phyloP scores from a whole-genome alignment of 192 early-diverging fungal species.

The Ramicandelaber brevisporus region DNA sequence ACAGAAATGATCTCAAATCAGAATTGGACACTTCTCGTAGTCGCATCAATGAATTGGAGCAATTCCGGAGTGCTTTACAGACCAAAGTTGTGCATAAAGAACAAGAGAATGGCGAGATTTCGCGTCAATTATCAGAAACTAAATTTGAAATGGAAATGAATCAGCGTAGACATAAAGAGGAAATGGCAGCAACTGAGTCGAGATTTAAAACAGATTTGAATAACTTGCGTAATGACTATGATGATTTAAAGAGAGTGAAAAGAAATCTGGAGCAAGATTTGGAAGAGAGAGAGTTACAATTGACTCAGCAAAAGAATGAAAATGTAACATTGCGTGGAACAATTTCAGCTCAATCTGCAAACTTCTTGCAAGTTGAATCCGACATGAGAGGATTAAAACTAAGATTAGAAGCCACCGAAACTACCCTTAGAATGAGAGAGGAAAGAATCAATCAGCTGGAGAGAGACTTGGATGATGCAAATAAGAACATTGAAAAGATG shows the following conservation, averaged over 20 bases:
- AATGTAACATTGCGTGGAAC: slow-evolving; percentile 12
- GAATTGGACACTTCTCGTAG: no score
- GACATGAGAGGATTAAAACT: slow-evolving; percentile 7
- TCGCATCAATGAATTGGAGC: no score
- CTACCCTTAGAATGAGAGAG: slow-evolving; percentile 10
- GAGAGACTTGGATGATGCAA: slow-evolving; percentile 10
- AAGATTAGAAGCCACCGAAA: slow-evolving; percentile 8
- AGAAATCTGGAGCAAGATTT: slow-evolving; percentile 8
- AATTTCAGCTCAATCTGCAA: slow-evolving; percentile 20
- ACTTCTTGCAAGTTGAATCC: slow-evolving; percentile 14
- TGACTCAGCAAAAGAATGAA: slow-evolving; percentile 14
- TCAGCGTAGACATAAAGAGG: slow-evolving; percentile 13
- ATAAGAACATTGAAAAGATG: slow-evolving; percentile 15
- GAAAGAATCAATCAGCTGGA: slow-evolving; percentile 18
- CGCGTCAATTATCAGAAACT: slow-evolving; percentile 12
- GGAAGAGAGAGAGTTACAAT: slow-evolving; percentile 4
- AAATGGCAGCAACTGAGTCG: slow-evolving; percentile 3
- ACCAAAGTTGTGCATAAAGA: slow-evolving; percentile 30
- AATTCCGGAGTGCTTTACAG: slow-evolving; percentile 22
- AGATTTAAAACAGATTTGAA: slow-evolving; percentile 11
- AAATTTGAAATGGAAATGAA: slow-evolving; percentile 5
- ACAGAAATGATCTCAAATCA: no score
- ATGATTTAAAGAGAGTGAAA: slow-evolving; percentile 9
- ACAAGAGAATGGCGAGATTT: slow-evolving; percentile 22
- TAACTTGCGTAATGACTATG: slow-evolving; percentile 7